Evolutionary conservation across 257 asterid species (phyloP), one percentile per base, ranked within the genome.

Genomic region (Verbascum thapsus): DNA sequence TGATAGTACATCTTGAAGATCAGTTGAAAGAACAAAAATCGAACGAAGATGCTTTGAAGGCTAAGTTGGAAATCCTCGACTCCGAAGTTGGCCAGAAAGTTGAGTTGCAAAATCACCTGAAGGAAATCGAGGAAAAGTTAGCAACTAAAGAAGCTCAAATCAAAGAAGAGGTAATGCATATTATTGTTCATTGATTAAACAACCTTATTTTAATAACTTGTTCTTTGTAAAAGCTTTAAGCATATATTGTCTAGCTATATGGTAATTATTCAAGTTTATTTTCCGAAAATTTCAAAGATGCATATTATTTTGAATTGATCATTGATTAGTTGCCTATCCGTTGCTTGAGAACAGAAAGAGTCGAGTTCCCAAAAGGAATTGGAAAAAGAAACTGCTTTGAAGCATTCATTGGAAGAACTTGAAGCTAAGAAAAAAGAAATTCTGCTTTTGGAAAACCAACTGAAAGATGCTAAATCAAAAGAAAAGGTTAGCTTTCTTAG

Each of bases 1-100:
- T 78, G 61, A 83, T 89, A 54, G 50, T 64, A 32, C 66, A 72
- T 37, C 96, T 87, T 38, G 95, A 92, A 74, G 94, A 80, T 71
- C 88, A 87, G 72, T 49, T 92, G 84, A 84, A 85, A 72, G 90
- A 78, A 63, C 86, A 78, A 15, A 83, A 75, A 61, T 76, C 84
- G 3, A 75, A 61, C 17, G 91, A 78, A 73, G 83, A 73, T 65
- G 76, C 78, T 45, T 68, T 86, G 82, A 86, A 81, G 74, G 74
- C 78, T 51, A 81, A 83, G 67, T 16, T 81, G 61, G 95, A 86
- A 68, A 61, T 35, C 74, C 79, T 83, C 64, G 62, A 76, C 62
- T 38, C 74, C 32, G 96, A 85, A 59, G 74, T 64, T 47, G 68
- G 72, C 20, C 83, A 85, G 66, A 85, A 80, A 74, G 71, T 78